Conservation (phyloP, 352 stramenopile genomes). For the Phytophthora lateralis region DNA sequence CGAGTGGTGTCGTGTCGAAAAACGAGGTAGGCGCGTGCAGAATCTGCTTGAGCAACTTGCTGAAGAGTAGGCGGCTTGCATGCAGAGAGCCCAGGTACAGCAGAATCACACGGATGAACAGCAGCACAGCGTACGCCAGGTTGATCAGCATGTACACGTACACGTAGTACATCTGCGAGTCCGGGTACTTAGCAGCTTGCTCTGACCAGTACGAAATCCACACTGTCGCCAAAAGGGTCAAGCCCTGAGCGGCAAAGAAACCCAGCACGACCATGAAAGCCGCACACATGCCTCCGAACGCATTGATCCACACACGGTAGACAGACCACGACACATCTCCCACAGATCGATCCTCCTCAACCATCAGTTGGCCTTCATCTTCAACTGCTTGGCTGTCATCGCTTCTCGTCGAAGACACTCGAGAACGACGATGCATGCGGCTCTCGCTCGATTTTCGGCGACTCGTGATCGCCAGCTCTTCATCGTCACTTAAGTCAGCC, state of each 20-base stretch:
- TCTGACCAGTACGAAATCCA: slow-evolving; percentile 96
- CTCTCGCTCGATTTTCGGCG: slow-evolving; percentile 30
- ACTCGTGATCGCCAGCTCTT: slow-evolving; percentile 31
- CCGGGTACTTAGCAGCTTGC: slow-evolving; percentile 50
- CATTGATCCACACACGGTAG: slow-evolving; percentile 69
- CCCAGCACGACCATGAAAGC: slow-evolving; percentile 56
- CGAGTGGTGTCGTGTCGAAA: slow-evolving; percentile 73
- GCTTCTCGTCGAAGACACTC: slow-evolving; percentile 59
- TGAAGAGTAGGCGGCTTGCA: slow-evolving; percentile 67
- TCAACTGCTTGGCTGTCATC: slow-evolving; percentile 48
- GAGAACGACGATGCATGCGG: slow-evolving; percentile 46
- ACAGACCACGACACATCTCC: slow-evolving; percentile 74
- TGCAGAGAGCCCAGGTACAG: slow-evolving; percentile 68
- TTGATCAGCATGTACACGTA: slow-evolving; percentile 86
- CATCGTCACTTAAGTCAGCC: slow-evolving; percentile 39
- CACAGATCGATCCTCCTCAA: slow-evolving; percentile 75
- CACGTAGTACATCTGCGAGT: slow-evolving; percentile 82
- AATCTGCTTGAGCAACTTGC: slow-evolving; percentile 58
- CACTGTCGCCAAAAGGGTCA: slow-evolving; percentile 63
- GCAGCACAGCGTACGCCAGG: slow-evolving; percentile 50
- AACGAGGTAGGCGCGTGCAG: slow-evolving; percentile 55
- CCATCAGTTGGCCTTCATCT: slow-evolving; percentile 55
- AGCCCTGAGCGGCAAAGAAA: slow-evolving; percentile 55
- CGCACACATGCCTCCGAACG: slow-evolving; percentile 61
- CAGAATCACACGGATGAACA: slow-evolving; percentile 67